Conservation (phyloP, 495 filamentous ascomycete species). For the Lophiotrema nucula region DNA sequence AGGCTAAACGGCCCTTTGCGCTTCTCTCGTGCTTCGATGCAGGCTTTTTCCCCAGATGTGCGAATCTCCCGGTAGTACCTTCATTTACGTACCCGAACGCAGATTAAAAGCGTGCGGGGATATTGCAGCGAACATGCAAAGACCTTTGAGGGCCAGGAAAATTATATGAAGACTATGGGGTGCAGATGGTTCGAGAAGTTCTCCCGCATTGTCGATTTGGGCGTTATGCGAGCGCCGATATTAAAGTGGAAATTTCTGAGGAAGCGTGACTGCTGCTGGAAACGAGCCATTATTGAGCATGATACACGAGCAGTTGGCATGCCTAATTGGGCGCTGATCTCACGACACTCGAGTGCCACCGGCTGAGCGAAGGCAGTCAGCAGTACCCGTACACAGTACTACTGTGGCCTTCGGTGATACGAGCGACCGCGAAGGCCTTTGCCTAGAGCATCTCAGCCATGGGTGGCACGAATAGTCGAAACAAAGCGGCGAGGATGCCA, state of each 20-base stretch:
- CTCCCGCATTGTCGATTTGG: slow-evolving; percentile 1
- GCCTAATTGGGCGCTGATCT: slow-evolving; percentile 12
- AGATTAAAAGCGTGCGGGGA: slow-evolving; percentile 26
- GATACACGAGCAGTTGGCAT: slow-evolving; percentile 1
- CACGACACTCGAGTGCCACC: not conserved
- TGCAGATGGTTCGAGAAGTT: slow-evolving; percentile 29
- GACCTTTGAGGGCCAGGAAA: slow-evolving; percentile 24
- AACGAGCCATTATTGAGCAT: too few species aligned
- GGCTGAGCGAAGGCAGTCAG: too few species aligned
- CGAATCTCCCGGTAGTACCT: slow-evolving; percentile 30
- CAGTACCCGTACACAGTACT: too few species aligned
- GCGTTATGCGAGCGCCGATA: not conserved
- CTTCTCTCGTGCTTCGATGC: slow-evolving; percentile 23
- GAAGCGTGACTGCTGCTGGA: slow-evolving; percentile 1
- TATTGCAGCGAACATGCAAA: not conserved
- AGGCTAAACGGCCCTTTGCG: slow-evolving; percentile 7
- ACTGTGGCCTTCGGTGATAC: too few species aligned
- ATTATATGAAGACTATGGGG: slow-evolving; percentile 30
- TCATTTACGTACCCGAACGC: slow-evolving; percentile 13
- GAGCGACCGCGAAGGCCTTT: too few species aligned
- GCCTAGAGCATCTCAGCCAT: not conserved
- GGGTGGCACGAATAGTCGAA: slow-evolving; percentile 3
- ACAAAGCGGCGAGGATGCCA: not conserved
- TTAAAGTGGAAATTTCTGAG: not conserved
- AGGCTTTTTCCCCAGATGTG: slow-evolving; percentile 26